Conservation (phyloP, 78 protist species). For the Guillardia theta region DNA sequence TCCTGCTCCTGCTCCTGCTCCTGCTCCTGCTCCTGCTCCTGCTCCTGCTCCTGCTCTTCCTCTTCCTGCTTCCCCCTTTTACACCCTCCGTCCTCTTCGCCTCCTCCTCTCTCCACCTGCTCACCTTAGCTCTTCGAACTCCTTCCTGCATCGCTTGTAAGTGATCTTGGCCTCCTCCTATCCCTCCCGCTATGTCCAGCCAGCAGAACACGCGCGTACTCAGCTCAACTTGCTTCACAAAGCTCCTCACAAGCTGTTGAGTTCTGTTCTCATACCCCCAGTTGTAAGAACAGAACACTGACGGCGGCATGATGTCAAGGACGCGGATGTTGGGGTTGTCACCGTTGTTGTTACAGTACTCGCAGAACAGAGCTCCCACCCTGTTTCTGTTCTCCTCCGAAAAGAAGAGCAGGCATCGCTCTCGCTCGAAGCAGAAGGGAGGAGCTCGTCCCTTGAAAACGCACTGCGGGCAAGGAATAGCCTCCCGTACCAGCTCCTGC, state of each 20-base stretch:
- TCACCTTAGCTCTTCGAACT: background rate
- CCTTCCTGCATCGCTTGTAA: background rate
- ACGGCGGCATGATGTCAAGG: background rate
- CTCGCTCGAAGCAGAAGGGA: background rate
- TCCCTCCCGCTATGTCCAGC: constrained; percentile 11
- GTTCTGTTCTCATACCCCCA: background rate
- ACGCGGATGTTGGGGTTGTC: background rate
- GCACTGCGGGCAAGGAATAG: background rate
- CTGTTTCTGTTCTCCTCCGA: background rate
- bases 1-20: too few relatives aligned
- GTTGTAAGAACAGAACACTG: background rate
- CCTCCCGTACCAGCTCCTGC: background rate
- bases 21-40: too few relatives aligned
- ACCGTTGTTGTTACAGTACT: background rate
- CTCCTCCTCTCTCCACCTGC: too few relatives aligned
- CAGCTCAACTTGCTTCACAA: background rate
- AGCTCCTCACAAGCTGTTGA: background rate
- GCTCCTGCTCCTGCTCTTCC: too few relatives aligned
- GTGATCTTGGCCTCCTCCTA: background rate
- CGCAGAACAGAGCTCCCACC: background rate
- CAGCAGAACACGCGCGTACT: background rate
- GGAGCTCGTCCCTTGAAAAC: background rate
- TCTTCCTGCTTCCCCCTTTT: too few relatives aligned
- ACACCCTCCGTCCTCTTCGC: too few relatives aligned
- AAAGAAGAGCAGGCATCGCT: background rate